Evolutionary conservation across 2,329 filamentous ascomycete species (phyloP).

Genomic region (Diaporthe batatas): DNA sequence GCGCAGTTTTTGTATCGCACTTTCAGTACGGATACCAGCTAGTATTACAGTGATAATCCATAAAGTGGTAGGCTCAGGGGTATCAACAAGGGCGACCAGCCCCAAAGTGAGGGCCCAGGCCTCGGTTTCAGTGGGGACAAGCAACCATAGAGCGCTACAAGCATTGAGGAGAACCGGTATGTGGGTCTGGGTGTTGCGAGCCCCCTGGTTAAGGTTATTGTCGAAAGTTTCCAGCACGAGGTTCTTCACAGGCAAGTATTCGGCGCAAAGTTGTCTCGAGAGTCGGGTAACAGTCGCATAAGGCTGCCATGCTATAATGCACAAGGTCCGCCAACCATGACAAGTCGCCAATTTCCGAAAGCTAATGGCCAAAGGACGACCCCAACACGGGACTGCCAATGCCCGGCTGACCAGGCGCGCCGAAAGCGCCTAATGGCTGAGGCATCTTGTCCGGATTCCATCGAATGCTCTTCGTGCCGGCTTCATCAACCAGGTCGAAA

Average conservation of each 20-base stretch:
- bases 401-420: constrained; percentile 69
- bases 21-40: constrained; percentile 29
- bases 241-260: constrained; percentile 12
- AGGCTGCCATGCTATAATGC: constrained; percentile 16
- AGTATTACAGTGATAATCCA: constrained; percentile 39
- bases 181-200: neutral
- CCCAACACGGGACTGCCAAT: constrained; percentile 76
- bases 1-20: neutral
- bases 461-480: constrained; percentile 60
- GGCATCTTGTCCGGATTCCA: constrained; percentile 60
- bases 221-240: neutral
- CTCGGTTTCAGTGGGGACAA: neutral
- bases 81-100: constrained; percentile 1
- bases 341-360: neutral
- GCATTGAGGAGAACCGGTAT: neutral
- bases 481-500: constrained; percentile 76
- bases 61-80: constrained; percentile 22
- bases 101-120: neutral
- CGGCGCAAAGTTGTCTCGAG: constrained; percentile 1
- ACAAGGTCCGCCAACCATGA: constrained; percentile 40
- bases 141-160: constrained; percentile 1
- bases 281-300: constrained; percentile 2
- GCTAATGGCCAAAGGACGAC: constrained; percentile 50
- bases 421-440: constrained; percentile 58
- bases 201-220: neutral